A percentile compares a stretch with the other conserved stretches of the same genome.
These are phyloP conservation scores for Myrmaecium sp. DNA, from an alignment of 2,329 filamentous ascomycete species.

Conservation along the genomic window DNA sequence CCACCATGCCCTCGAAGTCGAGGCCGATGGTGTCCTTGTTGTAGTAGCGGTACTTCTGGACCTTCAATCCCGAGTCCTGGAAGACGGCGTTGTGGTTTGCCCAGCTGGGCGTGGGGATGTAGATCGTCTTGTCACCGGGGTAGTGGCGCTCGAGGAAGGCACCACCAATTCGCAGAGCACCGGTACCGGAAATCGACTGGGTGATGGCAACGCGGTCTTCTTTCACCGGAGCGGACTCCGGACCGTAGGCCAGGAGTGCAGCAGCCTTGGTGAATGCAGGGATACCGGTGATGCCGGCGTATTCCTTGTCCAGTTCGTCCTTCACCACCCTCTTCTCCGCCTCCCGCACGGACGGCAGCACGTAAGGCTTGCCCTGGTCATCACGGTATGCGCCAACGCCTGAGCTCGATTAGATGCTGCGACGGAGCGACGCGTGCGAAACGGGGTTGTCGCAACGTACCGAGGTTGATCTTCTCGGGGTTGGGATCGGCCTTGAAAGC, in stretches of 20 bases:
- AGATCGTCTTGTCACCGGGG: slow-evolving; percentile 84
- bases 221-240: slow-evolving; percentile 57
- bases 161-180: slow-evolving; percentile 84
- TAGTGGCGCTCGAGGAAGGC: slow-evolving; percentile 88
- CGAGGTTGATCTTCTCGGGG: slow-evolving; percentile 93
- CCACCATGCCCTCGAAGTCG: slow-evolving; percentile 87
- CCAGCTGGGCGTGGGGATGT: slow-evolving; percentile 92
- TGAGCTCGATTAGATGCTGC: slow-evolving; percentile 19
- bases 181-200: slow-evolving; percentile 95
- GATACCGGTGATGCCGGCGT: slow-evolving; percentile 92
- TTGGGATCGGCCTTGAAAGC: slow-evolving; percentile 96
- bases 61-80: slow-evolving; percentile 76
- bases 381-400: slow-evolving; percentile 97
- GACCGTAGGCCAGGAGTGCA: slow-evolving; percentile 77
- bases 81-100: slow-evolving; percentile 97
- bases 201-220: slow-evolving; percentile 73
- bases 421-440: neutral
- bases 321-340: slow-evolving; percentile 78
- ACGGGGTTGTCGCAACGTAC: slow-evolving; percentile 27
- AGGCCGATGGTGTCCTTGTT: slow-evolving; percentile 97
- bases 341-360: slow-evolving; percentile 78
- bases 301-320: slow-evolving; percentile 80
- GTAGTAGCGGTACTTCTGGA: slow-evolving; percentile 96
- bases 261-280: slow-evolving; percentile 88
- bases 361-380: slow-evolving; percentile 93